Evolutionary conservation across 2,329 filamentous ascomycete genomes (phyloP), one percentile per base, ranked within the genome.

Genomic region (Amauroascus niger): DNA sequence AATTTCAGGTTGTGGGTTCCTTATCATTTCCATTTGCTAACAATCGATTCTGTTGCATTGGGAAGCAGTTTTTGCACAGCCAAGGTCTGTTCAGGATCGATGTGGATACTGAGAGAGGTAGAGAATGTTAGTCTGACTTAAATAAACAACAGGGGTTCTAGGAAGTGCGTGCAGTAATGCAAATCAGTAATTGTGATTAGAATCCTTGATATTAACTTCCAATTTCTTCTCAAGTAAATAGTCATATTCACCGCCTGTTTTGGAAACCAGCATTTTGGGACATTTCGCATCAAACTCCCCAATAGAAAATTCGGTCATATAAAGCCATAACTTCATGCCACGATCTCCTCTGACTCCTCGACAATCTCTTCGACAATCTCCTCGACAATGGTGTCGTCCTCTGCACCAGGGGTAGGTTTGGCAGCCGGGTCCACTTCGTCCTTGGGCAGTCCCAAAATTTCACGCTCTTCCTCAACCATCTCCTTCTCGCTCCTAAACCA

Each of bases 331-430:
- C 32, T 41, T 53, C 41, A 72, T 65, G 61, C 71, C 60, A 79
- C 71, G 61, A 87, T 76, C 74, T 97, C 93, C 77, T 97, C 93
- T 55, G 77, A 85, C 80, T 96, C 75, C 63, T 81, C 84, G 58
- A 87, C 72, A 62, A 86, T 91, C 74, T 96, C 90, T 73, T 88
- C 85, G 60, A 88, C 82, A 62, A 88, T 85, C 75, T 91, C 87
- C 73, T 97, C 93, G 59, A 96, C 89, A 58, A 94, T 83, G 64
- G 80, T 76, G 59, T 87, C 75, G 59, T 82, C 87, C 71, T 87
- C 82, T 61, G 81, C 80, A 40, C 78, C 65, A 44, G 79, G 79
- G 14, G 76, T 76, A 49, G 75, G 69, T 59, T 65, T 74, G 63
- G 56, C 70, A 67, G 79, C 74, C 55, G 80, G 67, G 62, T 83